These are phyloP conservation scores for Panicum hallii DNA, from an alignment of 202 grass and related monocot species.

Conservation along the genomic window DNA sequence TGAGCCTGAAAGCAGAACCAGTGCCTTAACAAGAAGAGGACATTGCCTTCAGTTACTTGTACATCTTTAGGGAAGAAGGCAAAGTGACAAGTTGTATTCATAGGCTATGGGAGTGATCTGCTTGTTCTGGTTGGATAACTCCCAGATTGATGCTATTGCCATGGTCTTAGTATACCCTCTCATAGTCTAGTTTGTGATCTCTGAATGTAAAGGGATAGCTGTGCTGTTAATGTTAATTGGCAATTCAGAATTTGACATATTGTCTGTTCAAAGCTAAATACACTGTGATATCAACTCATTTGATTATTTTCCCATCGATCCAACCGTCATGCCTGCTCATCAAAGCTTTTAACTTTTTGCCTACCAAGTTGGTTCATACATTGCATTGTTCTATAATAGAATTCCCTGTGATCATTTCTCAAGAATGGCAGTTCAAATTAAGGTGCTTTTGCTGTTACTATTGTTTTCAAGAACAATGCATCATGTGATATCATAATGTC, in stretches of 20 bases:
- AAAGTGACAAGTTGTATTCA: constrained; percentile 55
- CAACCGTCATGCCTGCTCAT: background rate
- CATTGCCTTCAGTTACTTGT: constrained; percentile 48
- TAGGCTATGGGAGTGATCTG: background rate
- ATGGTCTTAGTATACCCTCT: background rate
- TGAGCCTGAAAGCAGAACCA: constrained; percentile 82
- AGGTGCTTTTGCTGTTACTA: too few species aligned
- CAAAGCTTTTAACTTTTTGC: background rate
- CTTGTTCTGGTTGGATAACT: background rate
- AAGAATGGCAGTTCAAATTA: background rate
- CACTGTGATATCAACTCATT: background rate
- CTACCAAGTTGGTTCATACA: background rate
- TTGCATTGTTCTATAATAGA: background rate
- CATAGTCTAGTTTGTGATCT: background rate
- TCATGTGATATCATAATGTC: background rate
- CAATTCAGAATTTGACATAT: background rate
- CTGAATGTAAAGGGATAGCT: constrained; percentile 36
- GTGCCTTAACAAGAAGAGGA: constrained; percentile 70
- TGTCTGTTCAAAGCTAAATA: background rate
- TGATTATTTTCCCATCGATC: background rate
- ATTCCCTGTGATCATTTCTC: background rate
- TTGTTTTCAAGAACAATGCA: too few species aligned
- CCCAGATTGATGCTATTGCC: constrained; percentile 21
- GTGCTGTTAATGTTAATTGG: constrained; percentile 17
- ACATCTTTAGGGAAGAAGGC: constrained; percentile 58